Percentiles rank a stretch among this genome's conserved stretches.
phyloP scores from a whole-genome alignment of 2,329 filamentous ascomycete species.

The Aspergillus pseudotamarii region DNA sequence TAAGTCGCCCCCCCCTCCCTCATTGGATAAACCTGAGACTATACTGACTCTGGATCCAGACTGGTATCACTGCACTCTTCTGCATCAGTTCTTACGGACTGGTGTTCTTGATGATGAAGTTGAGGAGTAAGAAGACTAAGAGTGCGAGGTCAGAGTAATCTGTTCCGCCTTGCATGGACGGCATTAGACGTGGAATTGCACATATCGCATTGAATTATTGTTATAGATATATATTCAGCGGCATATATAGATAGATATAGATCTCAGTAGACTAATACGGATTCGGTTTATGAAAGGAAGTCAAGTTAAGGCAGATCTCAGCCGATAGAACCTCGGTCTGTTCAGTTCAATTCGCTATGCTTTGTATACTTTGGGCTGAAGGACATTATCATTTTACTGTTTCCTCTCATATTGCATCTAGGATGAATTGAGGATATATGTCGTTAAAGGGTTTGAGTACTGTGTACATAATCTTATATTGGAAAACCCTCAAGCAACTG shows the following conservation, averaged over 20 bases:
- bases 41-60: conserved; percentile 24
- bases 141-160: conserved; percentile 40
- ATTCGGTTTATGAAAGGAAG: too few species aligned
- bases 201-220: neutral
- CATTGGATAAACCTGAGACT: neutral
- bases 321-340: too few species aligned
- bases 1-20: conserved; percentile 21
- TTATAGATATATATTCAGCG: neutral
- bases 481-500: too few species aligned
- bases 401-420: too few species aligned
- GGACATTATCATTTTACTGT: too few species aligned
- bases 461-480: too few species aligned
- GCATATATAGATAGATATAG: neutral
- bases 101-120: conserved; percentile 54
- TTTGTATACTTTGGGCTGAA: too few species aligned
- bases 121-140: conserved; percentile 53
- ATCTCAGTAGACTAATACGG: neutral
- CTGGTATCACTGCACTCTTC: conserved; percentile 49
- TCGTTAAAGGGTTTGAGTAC: too few species aligned
- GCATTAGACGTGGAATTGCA: neutral
- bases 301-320: too few species aligned
- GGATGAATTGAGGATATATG: too few species aligned
- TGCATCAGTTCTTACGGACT: conserved; percentile 46
- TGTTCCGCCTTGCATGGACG: neutral
- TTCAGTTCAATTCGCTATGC: too few species aligned